Evolutionary conservation across 2,329 filamentous ascomycete species (phyloP), one percentile per base, ranked within the genome.

Genomic region (Penicillium sclerotigenum): DNA sequence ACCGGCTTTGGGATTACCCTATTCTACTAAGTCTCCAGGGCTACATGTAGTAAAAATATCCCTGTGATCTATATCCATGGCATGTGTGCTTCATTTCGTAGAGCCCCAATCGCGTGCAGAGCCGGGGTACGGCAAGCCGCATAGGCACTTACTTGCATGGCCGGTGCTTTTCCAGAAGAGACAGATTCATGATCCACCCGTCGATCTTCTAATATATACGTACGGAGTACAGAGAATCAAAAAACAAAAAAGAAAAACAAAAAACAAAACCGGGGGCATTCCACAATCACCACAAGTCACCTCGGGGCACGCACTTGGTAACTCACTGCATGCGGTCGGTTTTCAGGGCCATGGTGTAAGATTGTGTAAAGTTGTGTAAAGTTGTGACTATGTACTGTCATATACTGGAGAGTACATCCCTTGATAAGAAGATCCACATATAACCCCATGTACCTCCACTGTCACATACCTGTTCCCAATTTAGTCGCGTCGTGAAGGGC

Each of bases 401-500:
- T 68, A 56, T 63, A 55, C 34, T 8, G 40, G 40, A 43, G 20
- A 59, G 64, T 68, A 61, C 59, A 41, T 58, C 2, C 5, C 0
- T 0, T 16, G 36, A 1, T 54, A 59, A 33, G 43, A 31, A 18
- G 24, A 45, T 43, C 37, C 20, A 16, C 40, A 24, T 40, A 31
- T 5, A 36, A 24, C 36, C 24, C 14, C 20, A 47, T 46, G 45
- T 57, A 50, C 36, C 36, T 11, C 31, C 16, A 13, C 16, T 46
- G 45, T 45, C 11, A 43, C 57, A 40, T 48, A 56, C 52, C 31
- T 13, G 60, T 65, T 51, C 47, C 55, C 53, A 24, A 42, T 34
- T 56, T 42, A 61, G 62, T 63, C 63, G 63, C 63, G 63, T 65
- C 63, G 62, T 61, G 59, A 58, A 51, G 51, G 60, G 59, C 62